phyloP scores from a whole-genome alignment of 148 eudicot species.

The Cornus florida region DNA sequence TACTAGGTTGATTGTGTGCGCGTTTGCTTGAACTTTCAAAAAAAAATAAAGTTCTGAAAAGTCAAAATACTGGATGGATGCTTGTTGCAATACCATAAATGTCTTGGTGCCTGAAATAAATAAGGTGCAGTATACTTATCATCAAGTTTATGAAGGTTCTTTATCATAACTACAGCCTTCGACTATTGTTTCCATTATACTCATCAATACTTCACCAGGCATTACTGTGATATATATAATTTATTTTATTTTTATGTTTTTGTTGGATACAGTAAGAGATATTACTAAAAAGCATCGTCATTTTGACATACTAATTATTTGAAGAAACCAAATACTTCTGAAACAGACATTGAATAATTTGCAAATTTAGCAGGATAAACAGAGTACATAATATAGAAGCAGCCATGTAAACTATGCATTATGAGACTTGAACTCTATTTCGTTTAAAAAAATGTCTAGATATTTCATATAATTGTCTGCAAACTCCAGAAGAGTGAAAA shows the following conservation, averaged over 20 bases:
- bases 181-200: not conserved
- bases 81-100: not conserved
- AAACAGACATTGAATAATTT: not conserved
- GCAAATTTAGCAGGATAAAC: not conserved
- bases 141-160: not conserved
- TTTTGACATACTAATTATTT: no score
- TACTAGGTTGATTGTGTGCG: no score
- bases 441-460: no score
- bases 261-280: not conserved
- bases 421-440: no score
- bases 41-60: not conserved
- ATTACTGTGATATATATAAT: not conserved
- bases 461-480: not conserved
- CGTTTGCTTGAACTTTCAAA: no score
- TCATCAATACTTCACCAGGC: not conserved
- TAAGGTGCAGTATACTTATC: not conserved
- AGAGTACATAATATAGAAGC: no score
- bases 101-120: not conserved
- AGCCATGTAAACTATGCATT: no score
- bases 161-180: not conserved
- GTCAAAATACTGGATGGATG: not conserved
- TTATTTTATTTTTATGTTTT: no score
- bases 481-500: not conserved
- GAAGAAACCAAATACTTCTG: not conserved
- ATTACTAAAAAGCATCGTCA: not conserved